Percentiles rank a stretch among this genome's conserved stretches.
These are phyloP conservation scores for Zygotorulaspora mrakii DNA, from an alignment of 1,139 yeast species.

Conservation along the genomic window DNA sequence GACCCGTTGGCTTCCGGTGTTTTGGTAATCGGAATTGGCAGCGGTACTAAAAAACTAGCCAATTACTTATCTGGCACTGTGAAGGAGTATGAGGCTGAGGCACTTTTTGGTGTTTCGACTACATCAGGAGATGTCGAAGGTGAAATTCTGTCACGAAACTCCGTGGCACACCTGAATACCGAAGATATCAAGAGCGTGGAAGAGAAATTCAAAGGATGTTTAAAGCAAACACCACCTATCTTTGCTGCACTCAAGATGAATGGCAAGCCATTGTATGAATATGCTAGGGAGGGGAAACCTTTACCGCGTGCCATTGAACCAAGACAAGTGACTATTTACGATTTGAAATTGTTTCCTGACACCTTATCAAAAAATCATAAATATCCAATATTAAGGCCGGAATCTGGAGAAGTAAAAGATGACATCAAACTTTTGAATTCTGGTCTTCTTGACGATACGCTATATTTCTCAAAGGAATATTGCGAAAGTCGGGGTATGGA, in stretches of 20 bases:
- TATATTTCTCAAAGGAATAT: conserved; percentile 57
- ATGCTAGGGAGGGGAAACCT: conserved; percentile 85
- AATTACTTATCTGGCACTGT: conserved; percentile 67
- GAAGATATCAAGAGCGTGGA: conserved; percentile 51
- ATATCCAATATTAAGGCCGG: conserved; percentile 48
- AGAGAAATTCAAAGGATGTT: conserved; percentile 66
- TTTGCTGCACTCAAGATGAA: conserved; percentile 92
- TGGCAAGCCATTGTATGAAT: conserved; percentile 91
- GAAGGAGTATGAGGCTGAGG: conserved; percentile 78
- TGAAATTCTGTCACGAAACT: conserved; percentile 58
- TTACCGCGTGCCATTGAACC: conserved; percentile 77
- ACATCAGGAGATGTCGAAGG: conserved; percentile 96
- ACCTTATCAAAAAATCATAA: conserved; percentile 54
- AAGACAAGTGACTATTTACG: conserved; percentile 62
- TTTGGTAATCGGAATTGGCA: conserved; percentile 82
- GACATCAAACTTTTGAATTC: conserved; percentile 50
- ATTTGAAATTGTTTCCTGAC: conserved; percentile 50
- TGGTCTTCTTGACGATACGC: conserved; percentile 58
- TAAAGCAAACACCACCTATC: conserved; percentile 91
- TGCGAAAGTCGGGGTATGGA: conserved; percentile 41
- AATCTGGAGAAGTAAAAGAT: conserved; percentile 44
- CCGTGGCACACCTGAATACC: conserved; percentile 54
- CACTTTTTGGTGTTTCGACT: conserved; percentile 83
- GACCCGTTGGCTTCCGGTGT: conserved; percentile 96
- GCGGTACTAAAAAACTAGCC: conserved; percentile 79